phyloP scores from a whole-genome alignment of 345 rosid species.

The Eucalyptus tenuipes region DNA sequence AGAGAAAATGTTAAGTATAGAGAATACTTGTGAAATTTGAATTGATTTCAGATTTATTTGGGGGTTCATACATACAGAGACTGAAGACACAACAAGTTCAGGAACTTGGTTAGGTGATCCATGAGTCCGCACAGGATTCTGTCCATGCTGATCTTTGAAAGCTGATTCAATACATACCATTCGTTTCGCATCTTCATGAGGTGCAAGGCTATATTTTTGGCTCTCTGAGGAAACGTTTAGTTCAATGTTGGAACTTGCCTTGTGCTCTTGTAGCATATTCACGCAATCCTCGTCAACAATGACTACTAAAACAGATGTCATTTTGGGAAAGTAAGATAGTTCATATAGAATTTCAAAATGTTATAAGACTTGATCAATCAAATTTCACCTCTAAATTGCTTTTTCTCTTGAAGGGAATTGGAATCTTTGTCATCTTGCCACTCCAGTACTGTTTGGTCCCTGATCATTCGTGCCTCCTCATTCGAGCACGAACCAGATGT shows the following conservation, averaged over 20 bases:
- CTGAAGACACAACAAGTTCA: neutral
- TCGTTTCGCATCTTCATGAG: neutral
- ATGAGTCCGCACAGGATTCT: neutral
- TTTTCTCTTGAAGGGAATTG: neutral
- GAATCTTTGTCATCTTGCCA: neutral
- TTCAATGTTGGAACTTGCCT: neutral
- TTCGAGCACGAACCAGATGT: neutral
- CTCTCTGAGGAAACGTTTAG: neutral
- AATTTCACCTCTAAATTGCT: neutral
- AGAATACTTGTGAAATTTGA: neutral
- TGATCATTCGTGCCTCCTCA: neutral
- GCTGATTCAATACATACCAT: neutral
- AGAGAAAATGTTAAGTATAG: neutral
- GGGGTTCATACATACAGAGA: constrained; percentile 22
- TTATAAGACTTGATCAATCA: neutral
- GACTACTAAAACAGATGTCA: neutral
- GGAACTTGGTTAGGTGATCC: constrained; percentile 9
- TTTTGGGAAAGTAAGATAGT: neutral
- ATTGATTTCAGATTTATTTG: neutral
- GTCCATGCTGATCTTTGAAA: constrained; percentile 2
- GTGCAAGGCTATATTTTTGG: neutral
- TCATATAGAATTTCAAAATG: neutral
- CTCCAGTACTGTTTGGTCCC: neutral
- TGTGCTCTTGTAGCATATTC: neutral
- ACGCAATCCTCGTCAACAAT: neutral